Conservation (phyloP, 2,329 filamentous ascomycete genomes). For the Alternaria postmessia region DNA sequence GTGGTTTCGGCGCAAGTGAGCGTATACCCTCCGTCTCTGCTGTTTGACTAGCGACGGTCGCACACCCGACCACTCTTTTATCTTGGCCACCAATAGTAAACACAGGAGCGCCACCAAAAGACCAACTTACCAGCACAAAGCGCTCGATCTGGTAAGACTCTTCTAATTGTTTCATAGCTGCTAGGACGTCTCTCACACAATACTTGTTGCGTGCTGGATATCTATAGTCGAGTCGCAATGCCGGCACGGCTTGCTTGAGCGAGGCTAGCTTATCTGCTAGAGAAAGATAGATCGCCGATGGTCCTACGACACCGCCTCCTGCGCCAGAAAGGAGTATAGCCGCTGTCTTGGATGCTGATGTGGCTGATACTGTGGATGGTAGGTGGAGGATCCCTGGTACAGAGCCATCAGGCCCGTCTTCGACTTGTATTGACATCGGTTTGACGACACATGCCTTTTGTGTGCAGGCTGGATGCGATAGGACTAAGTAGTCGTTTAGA, state of each 20-base stretch:
- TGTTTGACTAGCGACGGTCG: conserved; percentile 7
- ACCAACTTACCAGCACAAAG: conserved; percentile 10
- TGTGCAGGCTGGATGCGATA: neutral
- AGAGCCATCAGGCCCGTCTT: conserved; percentile 1
- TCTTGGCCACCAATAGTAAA: conserved; percentile 4
- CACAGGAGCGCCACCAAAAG: conserved; percentile 6
- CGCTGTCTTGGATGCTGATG: neutral
- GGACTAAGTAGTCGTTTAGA: conserved; percentile 3
- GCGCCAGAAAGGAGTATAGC: conserved; percentile 5
- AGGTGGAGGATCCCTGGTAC: conserved; percentile 6
- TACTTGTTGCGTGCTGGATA: conserved; percentile 5
- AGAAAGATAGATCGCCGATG: conserved; percentile 5
- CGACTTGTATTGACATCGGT: neutral
- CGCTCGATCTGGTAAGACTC: neutral
- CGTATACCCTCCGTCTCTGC: conserved; percentile 3
- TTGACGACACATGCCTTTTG: conserved; percentile 3
- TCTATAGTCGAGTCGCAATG: conserved; percentile 5
- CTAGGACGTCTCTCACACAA: conserved; percentile 5
- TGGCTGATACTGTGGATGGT: neutral
- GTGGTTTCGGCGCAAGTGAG: neutral
- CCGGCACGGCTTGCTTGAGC: neutral
- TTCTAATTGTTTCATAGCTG: conserved; percentile 6
- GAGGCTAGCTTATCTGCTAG: conserved; percentile 1
- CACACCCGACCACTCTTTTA: conserved; percentile 1
- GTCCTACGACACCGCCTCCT: conserved; percentile 4